A percentile compares a stretch with the other conserved stretches of the same genome.
Evolutionary conservation across 805 yeast species (phyloP).

Genomic region (Jamesozyma piceae): DNA sequence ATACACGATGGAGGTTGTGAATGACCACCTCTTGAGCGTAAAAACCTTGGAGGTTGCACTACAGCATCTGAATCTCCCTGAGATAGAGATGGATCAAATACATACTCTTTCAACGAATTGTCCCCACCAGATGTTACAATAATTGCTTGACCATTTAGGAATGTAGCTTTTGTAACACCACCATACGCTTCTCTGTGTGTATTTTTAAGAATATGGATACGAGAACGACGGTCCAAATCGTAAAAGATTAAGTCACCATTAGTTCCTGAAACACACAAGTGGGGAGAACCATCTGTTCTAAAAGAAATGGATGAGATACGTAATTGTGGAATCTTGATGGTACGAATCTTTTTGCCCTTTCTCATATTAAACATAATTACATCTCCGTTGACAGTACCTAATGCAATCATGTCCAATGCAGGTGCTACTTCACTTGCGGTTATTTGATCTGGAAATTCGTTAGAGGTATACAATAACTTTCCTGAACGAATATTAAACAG

Average conservation of each 20-base stretch:
- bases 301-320: conserved; percentile 59
- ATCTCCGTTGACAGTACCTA: conserved; percentile 65
- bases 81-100: conserved; percentile 84
- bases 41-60: conserved; percentile 79
- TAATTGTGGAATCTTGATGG: conserved; percentile 35
- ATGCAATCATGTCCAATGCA: conserved; percentile 70
- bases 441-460: conserved; percentile 46
- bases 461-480: conserved; percentile 51
- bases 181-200: conserved; percentile 69
- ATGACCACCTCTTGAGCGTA: conserved; percentile 97
- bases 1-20: conserved; percentile 77
- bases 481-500: conserved; percentile 73
- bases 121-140: conserved; percentile 86
- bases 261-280: conserved; percentile 66
- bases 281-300: conserved; percentile 83
- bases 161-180: conserved; percentile 65
- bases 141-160: conserved; percentile 86
- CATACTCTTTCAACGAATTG: conserved; percentile 79
- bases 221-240: conserved; percentile 60
- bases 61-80: conserved; percentile 41
- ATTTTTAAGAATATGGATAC: conserved; percentile 65
- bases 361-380: conserved; percentile 58
- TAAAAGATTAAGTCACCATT: conserved; percentile 81
- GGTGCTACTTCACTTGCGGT: conserved; percentile 78
- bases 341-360: conserved; percentile 49